These are phyloP conservation scores for Heimioporus retisporus DNA, from an alignment of 1,284 basidiomycete genomes.

Conservation along the genomic window DNA sequence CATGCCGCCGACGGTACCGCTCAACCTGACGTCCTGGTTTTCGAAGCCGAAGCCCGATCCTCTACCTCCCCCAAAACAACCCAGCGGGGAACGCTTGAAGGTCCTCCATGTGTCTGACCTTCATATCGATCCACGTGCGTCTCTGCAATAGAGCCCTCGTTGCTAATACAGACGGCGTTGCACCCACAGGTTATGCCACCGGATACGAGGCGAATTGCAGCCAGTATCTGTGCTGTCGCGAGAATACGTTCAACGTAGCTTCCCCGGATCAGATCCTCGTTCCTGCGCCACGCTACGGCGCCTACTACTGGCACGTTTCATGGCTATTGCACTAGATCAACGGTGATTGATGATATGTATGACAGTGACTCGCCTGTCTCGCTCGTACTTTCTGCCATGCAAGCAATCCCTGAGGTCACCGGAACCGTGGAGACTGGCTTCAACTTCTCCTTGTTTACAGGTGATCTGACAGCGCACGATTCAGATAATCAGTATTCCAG, in stretches of 20 bases:
- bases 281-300: conserved; percentile 75
- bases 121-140: conserved; percentile 78
- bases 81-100: conserved; percentile 73
- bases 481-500: conserved; percentile 72
- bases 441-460: conserved; percentile 77
- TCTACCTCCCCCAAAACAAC: conserved; percentile 60
- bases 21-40: conserved; percentile 67
- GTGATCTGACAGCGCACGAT: conserved; percentile 82
- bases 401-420: conserved; percentile 76
- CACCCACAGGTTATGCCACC: conserved; percentile 66
- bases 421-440: conserved; percentile 69
- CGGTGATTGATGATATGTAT: background rate
- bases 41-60: conserved; percentile 75
- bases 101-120: conserved; percentile 82
- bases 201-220: conserved; percentile 81
- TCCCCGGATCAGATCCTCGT: conserved; percentile 61
- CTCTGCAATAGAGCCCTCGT: background rate
- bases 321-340: background rate
- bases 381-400: conserved; percentile 67
- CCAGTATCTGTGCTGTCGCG: conserved; percentile 73
- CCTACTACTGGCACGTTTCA: conserved; percentile 60
- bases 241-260: conserved; percentile 59
- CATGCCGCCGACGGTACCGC: conserved; percentile 58
- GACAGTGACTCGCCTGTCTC: conserved; percentile 74
- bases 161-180: background rate